A percentile compares a stretch with the other conserved stretches of the same genome.
These are phyloP conservation scores for Iberis amara DNA, from an alignment of 441 rosid genomes.

Conservation along the genomic window DNA sequence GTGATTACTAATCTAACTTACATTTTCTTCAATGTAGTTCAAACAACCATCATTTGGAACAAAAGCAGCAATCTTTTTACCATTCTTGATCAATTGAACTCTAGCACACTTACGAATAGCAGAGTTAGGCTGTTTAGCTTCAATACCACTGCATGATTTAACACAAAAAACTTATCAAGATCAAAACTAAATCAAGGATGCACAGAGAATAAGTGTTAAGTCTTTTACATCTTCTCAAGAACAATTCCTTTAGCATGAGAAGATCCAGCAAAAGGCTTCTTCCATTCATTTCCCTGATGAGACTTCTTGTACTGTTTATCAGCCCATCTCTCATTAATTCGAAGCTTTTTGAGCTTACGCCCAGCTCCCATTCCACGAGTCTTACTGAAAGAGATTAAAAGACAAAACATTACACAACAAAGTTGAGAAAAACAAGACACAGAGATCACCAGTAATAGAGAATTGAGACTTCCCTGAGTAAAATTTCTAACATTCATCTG, in stretches of 20 bases:
- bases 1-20: constrained; percentile 1
- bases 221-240: constrained; percentile 43
- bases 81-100: constrained; percentile 37
- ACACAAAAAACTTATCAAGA: not conserved
- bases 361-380: constrained; percentile 62
- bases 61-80: constrained; percentile 29
- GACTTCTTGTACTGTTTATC: constrained; percentile 46
- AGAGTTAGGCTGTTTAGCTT: constrained; percentile 60
- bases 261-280: constrained; percentile 52
- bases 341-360: constrained; percentile 43
- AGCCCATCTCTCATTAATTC: constrained; percentile 46
- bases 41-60: constrained; percentile 45
- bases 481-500: no score
- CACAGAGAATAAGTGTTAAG: not conserved
- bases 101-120: constrained; percentile 58
- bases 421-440: not conserved
- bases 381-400: constrained; percentile 31
- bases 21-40: constrained; percentile 50
- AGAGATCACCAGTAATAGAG: no score
- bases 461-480: no score
- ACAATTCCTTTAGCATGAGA: constrained; percentile 60
- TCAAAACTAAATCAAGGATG: not conserved
- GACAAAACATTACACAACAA: not conserved
- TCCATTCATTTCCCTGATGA: constrained; percentile 47
- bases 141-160: constrained; percentile 33